These are phyloP conservation scores for Papiliotrema fonsecae DNA, from an alignment of 1,284 basidiomycete species.

Conservation along the genomic window DNA sequence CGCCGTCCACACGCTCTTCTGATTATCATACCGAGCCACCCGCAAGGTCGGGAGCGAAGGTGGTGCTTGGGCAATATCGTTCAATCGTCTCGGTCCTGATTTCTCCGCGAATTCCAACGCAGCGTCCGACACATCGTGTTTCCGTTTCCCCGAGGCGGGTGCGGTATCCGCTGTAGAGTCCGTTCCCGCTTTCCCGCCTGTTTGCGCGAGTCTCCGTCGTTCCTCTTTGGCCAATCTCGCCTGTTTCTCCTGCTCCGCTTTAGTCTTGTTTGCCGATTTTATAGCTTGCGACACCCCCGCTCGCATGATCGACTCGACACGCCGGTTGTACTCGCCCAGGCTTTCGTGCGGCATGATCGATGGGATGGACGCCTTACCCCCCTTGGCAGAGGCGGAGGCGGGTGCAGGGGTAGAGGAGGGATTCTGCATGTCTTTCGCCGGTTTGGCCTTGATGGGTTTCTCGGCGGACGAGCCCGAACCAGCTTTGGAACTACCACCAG, in stretches of 20 bases:
- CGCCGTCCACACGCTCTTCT: constrained; percentile 15
- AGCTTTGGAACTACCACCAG: not conserved
- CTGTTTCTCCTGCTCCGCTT: constrained; percentile 23
- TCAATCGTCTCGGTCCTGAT: constrained; percentile 21
- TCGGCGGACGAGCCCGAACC: not conserved
- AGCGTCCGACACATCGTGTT: constrained; percentile 1
- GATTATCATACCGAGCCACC: constrained; percentile 1
- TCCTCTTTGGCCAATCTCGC: constrained; percentile 17
- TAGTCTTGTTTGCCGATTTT: constrained; percentile 29
- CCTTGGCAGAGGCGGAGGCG: too few species aligned
- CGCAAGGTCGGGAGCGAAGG: constrained; percentile 30
- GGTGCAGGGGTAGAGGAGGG: too few species aligned
- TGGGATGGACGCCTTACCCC: constrained; percentile 5
- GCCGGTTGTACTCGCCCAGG: constrained; percentile 44
- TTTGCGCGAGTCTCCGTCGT: constrained; percentile 2
- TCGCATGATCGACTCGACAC: constrained; percentile 39
- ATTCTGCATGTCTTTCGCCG: not conserved
- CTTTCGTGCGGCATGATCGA: constrained; percentile 26
- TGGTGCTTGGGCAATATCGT: constrained; percentile 41
- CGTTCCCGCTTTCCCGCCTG: constrained; percentile 7
- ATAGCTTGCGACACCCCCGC: constrained; percentile 41
- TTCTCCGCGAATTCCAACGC: constrained; percentile 14
- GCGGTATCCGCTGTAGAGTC: not conserved
- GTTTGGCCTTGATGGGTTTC: constrained; percentile 6
- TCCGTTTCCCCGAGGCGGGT: constrained; percentile 1